phyloP scores from a whole-genome alignment of 306 rosid genomes.

The Vicia sativa region DNA sequence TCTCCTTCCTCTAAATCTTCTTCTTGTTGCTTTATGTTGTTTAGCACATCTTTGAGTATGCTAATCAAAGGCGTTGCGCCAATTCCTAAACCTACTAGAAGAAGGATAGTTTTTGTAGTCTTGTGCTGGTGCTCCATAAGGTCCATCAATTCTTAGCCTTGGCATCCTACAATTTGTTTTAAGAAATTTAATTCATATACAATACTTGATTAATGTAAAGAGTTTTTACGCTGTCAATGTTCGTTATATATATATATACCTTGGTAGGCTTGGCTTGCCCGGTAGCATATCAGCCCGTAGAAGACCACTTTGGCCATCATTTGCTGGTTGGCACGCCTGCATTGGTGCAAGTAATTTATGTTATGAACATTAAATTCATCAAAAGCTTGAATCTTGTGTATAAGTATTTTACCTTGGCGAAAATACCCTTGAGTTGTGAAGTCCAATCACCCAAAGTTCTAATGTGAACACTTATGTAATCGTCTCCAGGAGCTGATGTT shows the following conservation, averaged over 20 bases:
- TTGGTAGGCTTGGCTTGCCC: conserved; percentile 54
- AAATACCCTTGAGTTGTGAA: conserved; percentile 65
- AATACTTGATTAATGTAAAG: background rate
- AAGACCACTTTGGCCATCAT: conserved; percentile 71
- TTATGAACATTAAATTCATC: conserved; percentile 3
- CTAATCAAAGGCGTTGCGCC: conserved; percentile 91
- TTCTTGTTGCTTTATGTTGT: conserved; percentile 66
- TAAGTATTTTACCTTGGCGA: conserved; percentile 60
- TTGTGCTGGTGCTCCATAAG: conserved; percentile 94
- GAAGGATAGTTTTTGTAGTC: conserved; percentile 84
- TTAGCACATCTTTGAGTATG: conserved; percentile 81
- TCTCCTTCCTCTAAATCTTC: conserved; percentile 57
- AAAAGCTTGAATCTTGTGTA: background rate
- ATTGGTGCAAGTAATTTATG: conserved; percentile 16
- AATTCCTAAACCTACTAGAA: conserved; percentile 84
- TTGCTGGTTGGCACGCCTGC: conserved; percentile 84
- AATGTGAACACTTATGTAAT: conserved; percentile 76
- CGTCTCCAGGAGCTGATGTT: conserved; percentile 88
- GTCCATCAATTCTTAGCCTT: conserved; percentile 70
- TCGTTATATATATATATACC: conserved; percentile 34
- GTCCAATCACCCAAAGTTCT: conserved; percentile 92
- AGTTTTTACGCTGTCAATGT: background rate
- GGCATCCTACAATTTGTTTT: conserved; percentile 63
- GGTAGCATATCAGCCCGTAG: conserved; percentile 64
- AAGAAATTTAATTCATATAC: background rate